Evolutionary conservation across 2,329 filamentous ascomycete genomes (phyloP).

Genomic region (Trichophyton benhamiae): DNA sequence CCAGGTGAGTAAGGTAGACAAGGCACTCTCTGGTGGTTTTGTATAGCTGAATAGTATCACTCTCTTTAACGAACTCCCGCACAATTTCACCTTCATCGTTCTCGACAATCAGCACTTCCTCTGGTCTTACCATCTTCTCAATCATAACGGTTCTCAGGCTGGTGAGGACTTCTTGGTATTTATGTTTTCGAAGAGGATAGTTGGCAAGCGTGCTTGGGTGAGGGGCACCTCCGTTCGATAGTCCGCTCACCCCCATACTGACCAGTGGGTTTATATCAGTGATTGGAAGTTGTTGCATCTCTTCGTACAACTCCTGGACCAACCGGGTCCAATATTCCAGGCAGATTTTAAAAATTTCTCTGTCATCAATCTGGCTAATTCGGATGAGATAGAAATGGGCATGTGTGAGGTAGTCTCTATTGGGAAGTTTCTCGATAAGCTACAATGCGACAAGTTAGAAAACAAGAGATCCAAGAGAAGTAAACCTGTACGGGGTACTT

Average conservation of each 20-base stretch:
- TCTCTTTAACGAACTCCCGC: slow-evolving; percentile 97
- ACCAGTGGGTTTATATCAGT: slow-evolving; percentile 85
- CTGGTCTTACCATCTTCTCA: slow-evolving; percentile 97
- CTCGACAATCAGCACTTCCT: slow-evolving; percentile 97
- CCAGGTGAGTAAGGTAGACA: slow-evolving; percentile 92
- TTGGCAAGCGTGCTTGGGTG: slow-evolving; percentile 76
- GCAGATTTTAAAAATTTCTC: slow-evolving; percentile 99
- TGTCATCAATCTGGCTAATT: slow-evolving; percentile 96
- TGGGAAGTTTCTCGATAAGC: slow-evolving; percentile 91
- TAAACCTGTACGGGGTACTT: slow-evolving; percentile 20
- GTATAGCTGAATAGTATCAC: slow-evolving; percentile 96
- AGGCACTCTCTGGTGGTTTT: slow-evolving; percentile 96
- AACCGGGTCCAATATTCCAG: slow-evolving; percentile 98
- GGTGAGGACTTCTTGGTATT: slow-evolving; percentile 86
- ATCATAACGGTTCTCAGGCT: slow-evolving; percentile 98
- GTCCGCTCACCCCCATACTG: slow-evolving; percentile 57
- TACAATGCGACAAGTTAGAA: slow-evolving; percentile 24
- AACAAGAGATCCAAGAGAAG: slow-evolving; percentile 13
- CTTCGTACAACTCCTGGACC: slow-evolving; percentile 94
- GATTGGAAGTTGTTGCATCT: slow-evolving; percentile 93
- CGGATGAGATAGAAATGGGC: slow-evolving; percentile 97
- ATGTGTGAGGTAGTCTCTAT: slow-evolving; percentile 86
- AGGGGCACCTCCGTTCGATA: slow-evolving; percentile 69
- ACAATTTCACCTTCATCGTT: slow-evolving; percentile 99
- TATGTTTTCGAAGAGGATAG: slow-evolving; percentile 93